Percentiles rank a stretch among this genome's conserved stretches.
Conservation (phyloP, 1,139 yeast species). For the Lizanozyma gosingica region DNA sequence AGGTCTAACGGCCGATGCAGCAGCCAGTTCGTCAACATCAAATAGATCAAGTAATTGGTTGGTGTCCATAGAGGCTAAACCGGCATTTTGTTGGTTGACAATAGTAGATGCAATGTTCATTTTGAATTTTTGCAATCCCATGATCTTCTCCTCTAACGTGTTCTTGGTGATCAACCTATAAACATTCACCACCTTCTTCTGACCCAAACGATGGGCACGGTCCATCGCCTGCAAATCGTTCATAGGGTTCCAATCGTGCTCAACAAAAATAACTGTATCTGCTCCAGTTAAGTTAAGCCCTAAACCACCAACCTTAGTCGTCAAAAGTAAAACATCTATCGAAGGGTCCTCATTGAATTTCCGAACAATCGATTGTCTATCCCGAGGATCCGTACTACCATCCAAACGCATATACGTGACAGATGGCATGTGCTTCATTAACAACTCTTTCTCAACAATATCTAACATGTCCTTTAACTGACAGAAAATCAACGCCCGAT, state of each 20-base stretch:
- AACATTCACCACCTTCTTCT: constrained; percentile 93
- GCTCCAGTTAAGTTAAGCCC: constrained; percentile 98
- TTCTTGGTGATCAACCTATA: constrained; percentile 86
- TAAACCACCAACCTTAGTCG: constrained; percentile 97
- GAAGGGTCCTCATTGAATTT: constrained; percentile 95
- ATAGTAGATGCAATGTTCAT: constrained; percentile 95
- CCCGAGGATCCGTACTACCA: constrained; percentile 89
- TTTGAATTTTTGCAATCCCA: constrained; percentile 97
- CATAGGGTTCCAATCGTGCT: constrained; percentile 99
- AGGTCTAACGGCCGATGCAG: constrained; percentile 29
- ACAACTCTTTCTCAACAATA: constrained; percentile 84
- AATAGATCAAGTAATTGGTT: constrained; percentile 88
- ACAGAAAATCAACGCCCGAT: constrained; percentile 90
- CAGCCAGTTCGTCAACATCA: constrained; percentile 51
- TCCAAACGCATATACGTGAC: constrained; percentile 94
- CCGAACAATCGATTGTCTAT: constrained; percentile 84
- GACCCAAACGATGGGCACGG: constrained; percentile 96
- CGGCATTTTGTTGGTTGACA: constrained; percentile 93
- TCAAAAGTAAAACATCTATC: constrained; percentile 81
- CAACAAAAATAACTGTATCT: constrained; percentile 96
- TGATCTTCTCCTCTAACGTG: constrained; percentile 92
- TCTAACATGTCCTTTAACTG: constrained; percentile 97
- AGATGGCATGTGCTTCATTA: constrained; percentile 76
- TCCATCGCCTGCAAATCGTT: constrained; percentile 99
- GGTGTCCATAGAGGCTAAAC: constrained; percentile 92